Base-by-base conservation (phyloP, 306 rosid genomes). In the Trifolium fragiferum region DNA sequence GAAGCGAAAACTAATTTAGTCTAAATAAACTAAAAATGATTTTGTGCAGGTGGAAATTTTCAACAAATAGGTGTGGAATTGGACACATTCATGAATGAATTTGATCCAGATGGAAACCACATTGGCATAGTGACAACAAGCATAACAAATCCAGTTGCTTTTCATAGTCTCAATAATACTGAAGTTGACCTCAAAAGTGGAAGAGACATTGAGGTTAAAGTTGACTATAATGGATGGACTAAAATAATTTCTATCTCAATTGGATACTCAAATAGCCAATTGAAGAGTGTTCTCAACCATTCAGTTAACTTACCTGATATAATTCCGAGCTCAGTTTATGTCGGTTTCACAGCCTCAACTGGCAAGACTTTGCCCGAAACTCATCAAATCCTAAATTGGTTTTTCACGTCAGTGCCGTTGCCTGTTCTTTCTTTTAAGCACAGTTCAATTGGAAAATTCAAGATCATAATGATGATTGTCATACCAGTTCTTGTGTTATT, bases 291-390 rank as follows among this genome's bases (percentile, higher is more conserved):
- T 69, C 76, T 86, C n/a, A 79, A 81, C 80, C 73, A 76, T 51
- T 49, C 86, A 46, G 51, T 86, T 30, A 50, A n/a, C 41, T 41
- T 86, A 30, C 76, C 81, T 7, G 66, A 81, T 19, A 50, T 60
- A 12, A 54, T 84, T 40, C 87, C 90, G 13, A 74, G 80, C 55
- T 66, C 78, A 0, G 82, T 86, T 53, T 89, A 79, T 67, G 87
- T 89, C 8, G 93, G 93, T 40, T 89, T 89, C 73, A 83, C 88
- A 10, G 86, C 82, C 49, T 81, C 93, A 4, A 86, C 84, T 0
- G 81, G 90, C 25, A 21, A 20, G 0, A 27, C 78, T 32, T 58
- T 74, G 33, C 82, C 87, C 5, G 76, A 89, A 64, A 74, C 77
- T 49, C 89, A 89, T 51, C 81, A 41, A 21, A 44, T 84, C 10